These are phyloP conservation scores for Podila clonocystis DNA, from an alignment of 192 early-diverging fungal species.

Conservation along the genomic window DNA sequence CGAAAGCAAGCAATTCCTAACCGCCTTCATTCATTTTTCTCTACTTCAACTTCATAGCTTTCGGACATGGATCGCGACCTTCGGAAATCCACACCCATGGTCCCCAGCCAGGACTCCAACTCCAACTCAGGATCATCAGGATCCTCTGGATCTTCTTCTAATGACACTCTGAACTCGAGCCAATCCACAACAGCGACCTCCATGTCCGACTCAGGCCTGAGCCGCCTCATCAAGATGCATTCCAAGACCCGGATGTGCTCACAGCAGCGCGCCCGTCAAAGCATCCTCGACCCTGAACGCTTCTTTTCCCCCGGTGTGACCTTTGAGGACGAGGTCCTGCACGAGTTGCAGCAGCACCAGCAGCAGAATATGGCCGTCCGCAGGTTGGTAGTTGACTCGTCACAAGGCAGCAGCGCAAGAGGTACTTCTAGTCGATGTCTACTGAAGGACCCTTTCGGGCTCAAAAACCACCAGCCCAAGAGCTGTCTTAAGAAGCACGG, in stretches of 20 bases:
- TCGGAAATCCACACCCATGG: constrained; percentile 55
- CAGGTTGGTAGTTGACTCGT: background rate
- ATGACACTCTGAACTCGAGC: constrained; percentile 2
- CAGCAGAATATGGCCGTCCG: background rate
- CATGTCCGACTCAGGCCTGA: background rate
- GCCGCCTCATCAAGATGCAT: background rate
- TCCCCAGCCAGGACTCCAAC: background rate
- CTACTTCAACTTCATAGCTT: constrained; percentile 51
- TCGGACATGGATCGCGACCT: constrained; percentile 80
- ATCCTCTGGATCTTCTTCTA: background rate
- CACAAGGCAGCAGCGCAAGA: background rate
- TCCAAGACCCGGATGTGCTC: background rate
- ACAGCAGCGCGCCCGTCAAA: background rate
- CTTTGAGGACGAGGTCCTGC: background rate
- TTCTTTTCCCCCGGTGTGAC: background rate
- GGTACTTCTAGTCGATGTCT: no score
- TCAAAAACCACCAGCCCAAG: background rate
- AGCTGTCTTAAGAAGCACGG: constrained; percentile 4
- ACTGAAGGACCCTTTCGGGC: no score
- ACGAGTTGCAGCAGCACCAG: background rate
- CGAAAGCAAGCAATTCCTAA: no score
- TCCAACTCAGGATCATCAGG: background rate
- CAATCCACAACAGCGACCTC: background rate
- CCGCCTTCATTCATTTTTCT: no score
- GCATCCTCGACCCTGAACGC: background rate